Evolutionary conservation across 495 filamentous ascomycete genomes (phyloP), one percentile per base, ranked within the genome.

Genomic region (Hypoxylon lienhwacheense): DNA sequence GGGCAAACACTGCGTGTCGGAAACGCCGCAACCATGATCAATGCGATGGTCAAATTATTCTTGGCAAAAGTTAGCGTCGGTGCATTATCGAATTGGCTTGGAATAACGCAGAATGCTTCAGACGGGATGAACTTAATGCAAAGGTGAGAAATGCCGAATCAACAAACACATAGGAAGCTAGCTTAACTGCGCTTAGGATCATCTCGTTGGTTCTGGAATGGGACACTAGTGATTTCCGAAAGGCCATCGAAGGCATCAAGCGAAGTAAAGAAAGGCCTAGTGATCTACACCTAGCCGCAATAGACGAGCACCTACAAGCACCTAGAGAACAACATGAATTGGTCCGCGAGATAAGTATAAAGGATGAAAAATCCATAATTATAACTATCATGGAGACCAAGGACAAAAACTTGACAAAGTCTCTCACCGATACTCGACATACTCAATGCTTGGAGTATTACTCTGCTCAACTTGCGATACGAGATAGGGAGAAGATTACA

Each of bases 91-190:
- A 85, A 85, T 56, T 88, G 84, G 84, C 70, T 87, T 35, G 84
- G 85, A 0, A 37, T 80, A 20, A 86, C 78, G 0, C 71, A 77
- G 22, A 77, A 74, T 14, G 74, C 77, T 5, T 76, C 85, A 51
- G 81, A 85, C 45, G 85, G 85, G 51, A 85, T 86, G 84, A 88
- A 87, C 59, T 46, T 88, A 24, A 62, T 88, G 40, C 84, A 88
- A 63, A 73, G 79, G 80, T 80, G 66, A 11, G 67, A 58, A n/a
- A 10, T 21, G n/a, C 16, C 5, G 6, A 5, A 29, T 20, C 8
- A 7, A 7, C 6, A 25, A 0, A 25, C 25, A 14, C 1, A 21
- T 1, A 11, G 25, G 2, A 0, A 6, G 7, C 21, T 7, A 15
- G 15, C 8, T 50, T 66, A 15, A 64, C 53, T 14, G 15, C 5